Conservation (phyloP, 306 rosid genomes). For the Corylus avellana region DNA sequence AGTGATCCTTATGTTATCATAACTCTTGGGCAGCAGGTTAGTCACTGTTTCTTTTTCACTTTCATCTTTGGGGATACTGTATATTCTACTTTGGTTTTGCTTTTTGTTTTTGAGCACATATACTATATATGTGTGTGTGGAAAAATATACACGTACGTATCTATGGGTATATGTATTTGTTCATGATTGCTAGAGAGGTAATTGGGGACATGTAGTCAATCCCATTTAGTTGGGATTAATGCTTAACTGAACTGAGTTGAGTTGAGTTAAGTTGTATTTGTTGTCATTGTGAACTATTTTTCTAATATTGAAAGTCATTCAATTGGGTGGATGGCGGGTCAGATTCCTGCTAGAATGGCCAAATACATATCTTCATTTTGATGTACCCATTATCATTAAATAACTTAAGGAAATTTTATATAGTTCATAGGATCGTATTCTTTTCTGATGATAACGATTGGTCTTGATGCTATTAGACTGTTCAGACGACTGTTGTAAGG, state of each 20-base stretch:
- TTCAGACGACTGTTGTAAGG: constrained; percentile 54
- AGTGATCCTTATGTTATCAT: constrained; percentile 96
- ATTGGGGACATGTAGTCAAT: not conserved
- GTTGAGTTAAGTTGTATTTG: not conserved
- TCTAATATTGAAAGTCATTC: not conserved
- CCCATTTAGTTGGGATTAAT: not conserved
- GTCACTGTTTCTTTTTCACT: constrained; percentile 24
- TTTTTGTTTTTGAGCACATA: not conserved
- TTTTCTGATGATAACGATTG: constrained; percentile 32
- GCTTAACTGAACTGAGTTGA: not conserved
- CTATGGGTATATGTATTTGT: not conserved
- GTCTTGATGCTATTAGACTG: constrained; percentile 50
- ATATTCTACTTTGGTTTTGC: not conserved
- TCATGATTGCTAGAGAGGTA: not conserved
- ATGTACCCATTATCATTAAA: not conserved
- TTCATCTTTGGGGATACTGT: constrained; percentile 8
- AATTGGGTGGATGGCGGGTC: not conserved
- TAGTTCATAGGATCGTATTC: constrained; percentile 20
- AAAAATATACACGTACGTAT: not conserved
- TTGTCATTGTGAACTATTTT: not conserved
- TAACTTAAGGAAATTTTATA: not conserved
- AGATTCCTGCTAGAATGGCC: not conserved
- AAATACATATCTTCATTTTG: not conserved
- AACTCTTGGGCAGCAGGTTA: constrained; percentile 86
- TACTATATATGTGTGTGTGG: not conserved